Evolutionary conservation across 306 rosid genomes (phyloP).

Genomic region (Cicer yamashitae): DNA sequence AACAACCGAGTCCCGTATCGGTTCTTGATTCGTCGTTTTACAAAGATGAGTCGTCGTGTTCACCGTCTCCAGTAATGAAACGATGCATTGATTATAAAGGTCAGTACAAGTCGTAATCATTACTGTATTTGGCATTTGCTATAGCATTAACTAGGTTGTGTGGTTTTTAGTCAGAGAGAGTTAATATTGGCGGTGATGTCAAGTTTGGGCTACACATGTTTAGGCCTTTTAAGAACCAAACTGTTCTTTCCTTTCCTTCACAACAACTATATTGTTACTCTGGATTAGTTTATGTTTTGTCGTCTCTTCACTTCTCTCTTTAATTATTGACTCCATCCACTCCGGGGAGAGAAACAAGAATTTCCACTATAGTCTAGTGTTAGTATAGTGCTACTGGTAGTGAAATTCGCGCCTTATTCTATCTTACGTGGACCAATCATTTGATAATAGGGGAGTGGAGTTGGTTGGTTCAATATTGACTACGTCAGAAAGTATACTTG

Average conservation of each 20-base stretch:
- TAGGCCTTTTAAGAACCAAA: conserved; percentile 25
- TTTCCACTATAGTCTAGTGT: neutral
- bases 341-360: neutral
- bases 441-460: conserved; percentile 16
- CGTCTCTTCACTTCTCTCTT: neutral
- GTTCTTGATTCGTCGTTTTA: conserved; percentile 88
- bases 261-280: conserved; percentile 23
- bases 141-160: neutral
- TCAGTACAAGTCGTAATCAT: conserved; percentile 41
- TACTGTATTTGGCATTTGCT: neutral
- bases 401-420: neutral
- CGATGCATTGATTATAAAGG: conserved; percentile 87
- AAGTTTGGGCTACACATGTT: conserved; percentile 33
- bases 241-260: conserved; percentile 39
- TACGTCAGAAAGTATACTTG: conserved; percentile 36
- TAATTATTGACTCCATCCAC: neutral
- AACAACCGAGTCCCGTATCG: conserved; percentile 93
- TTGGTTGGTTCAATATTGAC: conserved; percentile 39
- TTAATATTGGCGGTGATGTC: conserved; percentile 31
- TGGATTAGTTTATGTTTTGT: conserved; percentile 4
- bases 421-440: conserved; percentile 49
- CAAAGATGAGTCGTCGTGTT: conserved; percentile 73
- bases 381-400: neutral
- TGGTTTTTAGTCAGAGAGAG: neutral
- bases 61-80: conserved; percentile 86